A percentile compares a stretch with the other conserved stretches of the same genome.
Evolutionary conservation across 169 alveolate genomes (phyloP).

Genomic region (Eimeria maxima): DNA sequence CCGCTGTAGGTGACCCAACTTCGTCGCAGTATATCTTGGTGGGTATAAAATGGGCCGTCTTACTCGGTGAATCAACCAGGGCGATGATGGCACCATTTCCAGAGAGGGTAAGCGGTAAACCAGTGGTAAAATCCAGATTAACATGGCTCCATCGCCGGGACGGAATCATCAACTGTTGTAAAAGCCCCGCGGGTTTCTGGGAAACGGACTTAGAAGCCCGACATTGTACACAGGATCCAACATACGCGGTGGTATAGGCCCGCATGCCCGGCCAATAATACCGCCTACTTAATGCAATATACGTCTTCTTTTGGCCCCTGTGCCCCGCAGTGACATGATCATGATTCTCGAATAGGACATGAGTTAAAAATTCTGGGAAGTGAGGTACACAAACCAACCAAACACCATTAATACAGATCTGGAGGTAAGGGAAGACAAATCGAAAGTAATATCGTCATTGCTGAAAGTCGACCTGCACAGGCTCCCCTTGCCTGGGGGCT

Average conservation of each 20-base stretch:
- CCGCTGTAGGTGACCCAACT: too few species aligned
- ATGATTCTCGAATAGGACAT: background rate
- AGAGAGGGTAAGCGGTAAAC: background rate
- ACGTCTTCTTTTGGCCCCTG: background rate
- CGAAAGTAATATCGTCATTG: background rate
- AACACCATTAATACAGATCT: background rate
- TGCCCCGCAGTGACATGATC: background rate
- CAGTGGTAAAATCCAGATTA: background rate
- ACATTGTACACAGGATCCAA: background rate
- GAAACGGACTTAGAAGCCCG: background rate
- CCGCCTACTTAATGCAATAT: background rate
- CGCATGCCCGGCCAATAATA: background rate
- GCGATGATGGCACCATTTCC: background rate
- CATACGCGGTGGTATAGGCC: background rate
- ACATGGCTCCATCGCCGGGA: background rate
- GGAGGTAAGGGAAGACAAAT: background rate
- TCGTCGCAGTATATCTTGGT: background rate
- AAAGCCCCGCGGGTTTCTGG: background rate
- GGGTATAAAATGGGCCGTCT: background rate
- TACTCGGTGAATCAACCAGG: background rate
- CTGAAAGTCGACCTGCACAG: background rate
- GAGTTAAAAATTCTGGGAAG: background rate
- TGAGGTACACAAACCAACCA: background rate
- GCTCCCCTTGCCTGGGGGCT: too few species aligned
- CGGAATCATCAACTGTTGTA: background rate